Evolutionary conservation across 2,329 filamentous ascomycete species (phyloP), one percentile per base, ranked within the genome.

Genomic region (Nigrograna mackinnonii): DNA sequence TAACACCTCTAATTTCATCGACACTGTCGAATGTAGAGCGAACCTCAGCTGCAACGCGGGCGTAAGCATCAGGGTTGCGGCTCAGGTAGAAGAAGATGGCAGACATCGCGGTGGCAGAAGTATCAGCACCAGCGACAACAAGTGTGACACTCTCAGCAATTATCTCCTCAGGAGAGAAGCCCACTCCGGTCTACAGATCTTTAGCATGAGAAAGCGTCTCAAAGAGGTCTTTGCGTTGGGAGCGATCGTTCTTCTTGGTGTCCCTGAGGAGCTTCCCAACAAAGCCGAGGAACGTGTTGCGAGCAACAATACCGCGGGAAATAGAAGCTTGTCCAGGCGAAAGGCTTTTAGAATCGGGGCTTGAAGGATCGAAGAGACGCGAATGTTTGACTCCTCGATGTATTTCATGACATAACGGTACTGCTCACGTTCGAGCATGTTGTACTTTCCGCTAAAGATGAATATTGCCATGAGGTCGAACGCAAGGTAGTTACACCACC

Each of bases 391-490:
- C 22, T 55, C 49, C n/a, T 64, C 58, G 4, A 72, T 58, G n/a
- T 64, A 39, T 19, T 57, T 49, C 12, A 64, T 60, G n/a, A 66
- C 62, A 20, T 57, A 49, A n/a, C 69, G 54, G 38, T 68, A 64
- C 19, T 58, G 46, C 11, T 52, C 40, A 1, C 54, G 37, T 30
- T 60, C 53, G 13, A 71, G 58, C 58, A 66, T 57, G 34, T 58
- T 50, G 49, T 71, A 68, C 20, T 60, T 43, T 34, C 62, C 58
- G n/a, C 62, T 57, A 39, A 69, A 64, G 35, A 52, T 57, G 5
- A 71, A 52, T 28, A 70, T 66, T n/a, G 67, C 68, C 64, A 77
- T 74, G 28, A 75, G 60, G 39, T 76, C 73, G 46, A 74, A 68
- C 32, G 66, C 59, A 36, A 75, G 57, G 46, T 62, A 72, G 40